phyloP scores from a whole-genome alignment of 352 stramenopile genomes.

The Phytophthora lateralis region DNA sequence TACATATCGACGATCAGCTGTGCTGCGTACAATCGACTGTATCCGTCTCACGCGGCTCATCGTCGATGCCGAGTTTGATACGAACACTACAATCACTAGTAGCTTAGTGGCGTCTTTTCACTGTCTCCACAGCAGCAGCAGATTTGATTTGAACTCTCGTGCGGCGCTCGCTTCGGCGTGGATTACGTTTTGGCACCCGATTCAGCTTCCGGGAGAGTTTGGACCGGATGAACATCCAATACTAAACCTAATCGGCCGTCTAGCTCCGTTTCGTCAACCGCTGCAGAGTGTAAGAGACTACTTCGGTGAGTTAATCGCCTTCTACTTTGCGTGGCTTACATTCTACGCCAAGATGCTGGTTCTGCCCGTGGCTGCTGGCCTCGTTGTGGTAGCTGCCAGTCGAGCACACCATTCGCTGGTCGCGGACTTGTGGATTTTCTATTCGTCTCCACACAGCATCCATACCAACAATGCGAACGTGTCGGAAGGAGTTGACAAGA shows the following conservation, averaged over 20 bases:
- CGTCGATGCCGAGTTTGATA: slow-evolving; percentile 57
- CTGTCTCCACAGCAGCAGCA: slow-evolving; percentile 62
- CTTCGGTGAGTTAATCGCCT: slow-evolving; percentile 87
- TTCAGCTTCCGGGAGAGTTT: slow-evolving; percentile 43
- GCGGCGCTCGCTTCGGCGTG: slow-evolving; percentile 45
- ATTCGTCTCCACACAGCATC: slow-evolving; percentile 7
- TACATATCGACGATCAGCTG: slow-evolving; percentile 47
- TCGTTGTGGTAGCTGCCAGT: slow-evolving; percentile 31
- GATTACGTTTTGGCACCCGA: slow-evolving; percentile 63
- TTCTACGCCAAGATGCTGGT: slow-evolving; percentile 83
- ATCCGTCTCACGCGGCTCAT: slow-evolving; percentile 53
- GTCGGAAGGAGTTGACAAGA: slow-evolving; percentile 9
- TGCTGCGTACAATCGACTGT: slow-evolving; percentile 68
- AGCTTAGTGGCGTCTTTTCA: slow-evolving; percentile 39
- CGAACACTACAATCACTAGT: slow-evolving; percentile 31
- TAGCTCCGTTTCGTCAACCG: slow-evolving; percentile 71
- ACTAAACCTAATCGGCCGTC: slow-evolving; percentile 41
- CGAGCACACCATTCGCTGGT: slow-evolving; percentile 17
- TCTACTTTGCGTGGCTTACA: slow-evolving; percentile 91
- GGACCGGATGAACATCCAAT: slow-evolving; percentile 46
- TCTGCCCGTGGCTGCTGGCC: slow-evolving; percentile 43
- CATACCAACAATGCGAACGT: not conserved
- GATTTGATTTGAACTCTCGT: slow-evolving; percentile 50
- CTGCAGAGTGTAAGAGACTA: slow-evolving; percentile 82
- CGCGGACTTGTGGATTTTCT: slow-evolving; percentile 35